These are phyloP conservation scores for Diaporthe sp. DNA, from an alignment of 2,329 filamentous ascomycete genomes.

Conservation along the genomic window DNA sequence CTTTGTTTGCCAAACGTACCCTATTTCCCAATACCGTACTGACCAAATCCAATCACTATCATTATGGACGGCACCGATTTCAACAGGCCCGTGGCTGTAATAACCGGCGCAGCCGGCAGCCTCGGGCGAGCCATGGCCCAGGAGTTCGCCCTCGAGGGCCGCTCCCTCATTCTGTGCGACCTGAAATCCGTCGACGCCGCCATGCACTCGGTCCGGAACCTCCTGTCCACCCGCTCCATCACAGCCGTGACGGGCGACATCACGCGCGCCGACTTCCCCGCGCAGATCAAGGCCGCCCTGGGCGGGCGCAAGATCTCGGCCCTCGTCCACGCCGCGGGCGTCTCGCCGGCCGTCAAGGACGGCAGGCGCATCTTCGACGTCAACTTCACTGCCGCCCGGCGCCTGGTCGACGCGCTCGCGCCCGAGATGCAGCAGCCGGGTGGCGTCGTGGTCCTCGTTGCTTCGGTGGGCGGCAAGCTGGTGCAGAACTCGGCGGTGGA, in stretches of 20 bases:
- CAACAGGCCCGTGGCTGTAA: slow-evolving; percentile 10
- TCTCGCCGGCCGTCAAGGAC: slow-evolving; percentile 18
- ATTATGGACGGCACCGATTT: neutral
- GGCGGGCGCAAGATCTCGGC: slow-evolving; percentile 25
- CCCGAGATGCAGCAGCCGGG: slow-evolving; percentile 25
- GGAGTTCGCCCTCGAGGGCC: slow-evolving; percentile 32
- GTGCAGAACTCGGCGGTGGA: slow-evolving; percentile 30
- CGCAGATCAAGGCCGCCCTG: slow-evolving; percentile 12
- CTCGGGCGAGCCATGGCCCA: slow-evolving; percentile 20
- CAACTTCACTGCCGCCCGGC: slow-evolving; percentile 29
- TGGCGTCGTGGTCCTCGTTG: slow-evolving; percentile 20
- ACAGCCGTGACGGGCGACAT: slow-evolving; percentile 32
- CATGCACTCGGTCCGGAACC: slow-evolving; percentile 21
- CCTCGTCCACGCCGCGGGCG: slow-evolving; percentile 32
- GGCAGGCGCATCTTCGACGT: slow-evolving; percentile 30
- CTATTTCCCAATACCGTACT: neutral
- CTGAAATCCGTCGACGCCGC: slow-evolving; percentile 26
- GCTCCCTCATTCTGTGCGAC: slow-evolving; percentile 24
- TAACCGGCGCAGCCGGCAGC: slow-evolving; percentile 18
- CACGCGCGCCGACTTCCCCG: slow-evolving; percentile 7
- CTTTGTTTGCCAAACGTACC: neutral
- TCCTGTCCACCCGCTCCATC: slow-evolving; percentile 20
- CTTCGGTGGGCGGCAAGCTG: slow-evolving; percentile 14
- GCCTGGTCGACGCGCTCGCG: slow-evolving; percentile 19
- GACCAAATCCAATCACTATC: neutral